Percentiles rank a stretch among this genome's conserved stretches.
Evolutionary conservation across 257 asterid species (phyloP).

Genomic region (Nicotiana obtusifolia): DNA sequence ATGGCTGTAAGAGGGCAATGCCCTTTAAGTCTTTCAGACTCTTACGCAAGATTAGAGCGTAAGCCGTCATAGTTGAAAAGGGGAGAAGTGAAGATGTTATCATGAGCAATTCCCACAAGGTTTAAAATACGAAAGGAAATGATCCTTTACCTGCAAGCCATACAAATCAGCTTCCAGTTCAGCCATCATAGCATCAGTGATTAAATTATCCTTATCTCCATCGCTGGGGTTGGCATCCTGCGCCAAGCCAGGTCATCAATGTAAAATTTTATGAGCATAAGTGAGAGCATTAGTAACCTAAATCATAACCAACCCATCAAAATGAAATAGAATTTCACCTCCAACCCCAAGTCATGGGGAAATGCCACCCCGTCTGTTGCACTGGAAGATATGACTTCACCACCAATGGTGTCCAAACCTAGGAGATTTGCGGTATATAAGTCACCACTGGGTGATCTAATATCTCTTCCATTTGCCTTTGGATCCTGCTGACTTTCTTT

Average conservation of each 20-base stretch:
- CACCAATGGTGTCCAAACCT: slow-evolving; percentile 20
- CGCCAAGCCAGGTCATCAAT: slow-evolving; percentile 22
- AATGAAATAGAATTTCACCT: slow-evolving; percentile 29
- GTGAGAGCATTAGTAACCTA: not conserved
- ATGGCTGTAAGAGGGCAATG: not conserved
- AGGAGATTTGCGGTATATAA: slow-evolving; percentile 17
- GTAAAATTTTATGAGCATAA: not conserved
- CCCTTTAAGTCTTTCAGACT: not conserved
- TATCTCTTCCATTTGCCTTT: slow-evolving; percentile 15
- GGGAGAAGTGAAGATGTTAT: not conserved
- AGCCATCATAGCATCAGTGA: slow-evolving; percentile 73
- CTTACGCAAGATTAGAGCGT: not conserved
- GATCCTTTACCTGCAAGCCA: slow-evolving; percentile 61
- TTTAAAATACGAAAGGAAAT: not conserved
- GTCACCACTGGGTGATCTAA: slow-evolving; percentile 24
- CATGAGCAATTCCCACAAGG: not conserved
- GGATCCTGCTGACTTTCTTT: slow-evolving; percentile 25
- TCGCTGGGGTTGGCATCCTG: slow-evolving; percentile 38
- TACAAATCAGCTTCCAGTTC: slow-evolving; percentile 75
- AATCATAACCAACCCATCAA: not conserved
- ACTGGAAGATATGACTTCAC: slow-evolving; percentile 21
- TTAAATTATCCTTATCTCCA: slow-evolving; percentile 29
- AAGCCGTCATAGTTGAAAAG: not conserved
- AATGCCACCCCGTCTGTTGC: slow-evolving; percentile 29
- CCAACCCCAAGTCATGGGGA: slow-evolving; percentile 32